Evolutionary conservation across 306 rosid genomes (phyloP).

Genomic region (Quercus glauca): DNA sequence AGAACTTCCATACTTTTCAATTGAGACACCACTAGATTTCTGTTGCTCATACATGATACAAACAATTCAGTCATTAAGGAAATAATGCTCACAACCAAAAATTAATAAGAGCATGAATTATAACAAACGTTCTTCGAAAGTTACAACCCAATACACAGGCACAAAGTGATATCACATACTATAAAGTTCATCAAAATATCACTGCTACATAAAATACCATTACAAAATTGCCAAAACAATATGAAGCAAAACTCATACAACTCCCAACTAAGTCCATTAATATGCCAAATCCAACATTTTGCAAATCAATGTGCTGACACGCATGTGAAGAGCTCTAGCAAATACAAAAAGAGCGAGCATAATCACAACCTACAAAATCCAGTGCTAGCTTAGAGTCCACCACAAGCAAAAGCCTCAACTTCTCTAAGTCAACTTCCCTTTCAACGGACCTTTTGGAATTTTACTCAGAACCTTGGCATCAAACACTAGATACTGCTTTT

Average conservation of each 20-base stretch:
- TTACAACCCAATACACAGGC: conserved; percentile 1
- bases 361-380: neutral
- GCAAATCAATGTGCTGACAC: conserved; percentile 12
- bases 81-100: conserved; percentile 1
- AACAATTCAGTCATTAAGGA: neutral
- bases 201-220: conserved; percentile 3
- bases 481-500: conserved; percentile 67
- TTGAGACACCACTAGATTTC: neutral
- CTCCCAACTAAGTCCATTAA: conserved; percentile 21
- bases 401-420: neutral
- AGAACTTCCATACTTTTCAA: neutral
- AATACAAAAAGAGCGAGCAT: neutral
- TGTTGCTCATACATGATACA: neutral
- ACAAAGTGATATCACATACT: neutral
- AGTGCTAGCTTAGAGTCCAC: neutral
- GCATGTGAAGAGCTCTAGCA: neutral
- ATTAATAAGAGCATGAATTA: neutral
- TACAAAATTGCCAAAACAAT: conserved; percentile 9
- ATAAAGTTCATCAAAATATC: conserved; percentile 10
- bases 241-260: conserved; percentile 17
- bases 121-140: neutral
- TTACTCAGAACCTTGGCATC: conserved; percentile 73
- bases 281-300: conserved; percentile 21
- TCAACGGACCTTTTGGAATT: conserved; percentile 51
- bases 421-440: conserved; percentile 54